Conservation (phyloP, 805 yeast genomes). For the Sugiyamaella boreocaroliniensis region DNA sequence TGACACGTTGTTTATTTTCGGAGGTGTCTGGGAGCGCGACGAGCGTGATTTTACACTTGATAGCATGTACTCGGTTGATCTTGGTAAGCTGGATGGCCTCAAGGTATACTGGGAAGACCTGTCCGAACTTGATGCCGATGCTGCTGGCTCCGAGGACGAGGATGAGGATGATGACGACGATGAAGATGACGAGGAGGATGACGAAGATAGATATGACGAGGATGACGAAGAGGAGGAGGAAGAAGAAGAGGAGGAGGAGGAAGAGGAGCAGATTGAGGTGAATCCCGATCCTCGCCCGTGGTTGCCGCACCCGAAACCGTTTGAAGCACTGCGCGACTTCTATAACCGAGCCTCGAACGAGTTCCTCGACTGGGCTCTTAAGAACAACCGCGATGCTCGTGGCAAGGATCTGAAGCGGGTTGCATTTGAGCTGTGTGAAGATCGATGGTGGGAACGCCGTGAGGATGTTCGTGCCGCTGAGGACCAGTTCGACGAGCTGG, state of each 20-base stretch:
- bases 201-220: conserved; percentile 56
- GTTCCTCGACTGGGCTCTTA: conserved; percentile 89
- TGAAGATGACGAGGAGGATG: conserved; percentile 71
- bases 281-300: conserved; percentile 91
- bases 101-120: conserved; percentile 87
- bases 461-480: conserved; percentile 84
- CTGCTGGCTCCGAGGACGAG: conserved; percentile 35
- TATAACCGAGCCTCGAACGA: conserved; percentile 80
- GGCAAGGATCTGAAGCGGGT: conserved; percentile 86
- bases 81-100: conserved; percentile 81
- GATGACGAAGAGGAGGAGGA: conserved; percentile 39
- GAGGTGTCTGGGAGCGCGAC: conserved; percentile 86
- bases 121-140: conserved; percentile 44
- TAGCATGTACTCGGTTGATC: conserved; percentile 77
- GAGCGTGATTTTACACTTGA: conserved; percentile 82
- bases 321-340: conserved; percentile 76
- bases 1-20: conserved; percentile 75
- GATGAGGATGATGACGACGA: conserved; percentile 45
- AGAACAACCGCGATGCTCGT: conserved; percentile 74
- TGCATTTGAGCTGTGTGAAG: conserved; percentile 85
- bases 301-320: conserved; percentile 95
- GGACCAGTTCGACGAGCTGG: conserved; percentile 81
- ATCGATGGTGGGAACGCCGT: conserved; percentile 98
- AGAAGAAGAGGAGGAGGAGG: conserved; percentile 56
- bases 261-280: conserved; percentile 54